Base-by-base conservation (phyloP, 2,329 filamentous ascomycete genomes). In the Aspergillus piperis region DNA sequence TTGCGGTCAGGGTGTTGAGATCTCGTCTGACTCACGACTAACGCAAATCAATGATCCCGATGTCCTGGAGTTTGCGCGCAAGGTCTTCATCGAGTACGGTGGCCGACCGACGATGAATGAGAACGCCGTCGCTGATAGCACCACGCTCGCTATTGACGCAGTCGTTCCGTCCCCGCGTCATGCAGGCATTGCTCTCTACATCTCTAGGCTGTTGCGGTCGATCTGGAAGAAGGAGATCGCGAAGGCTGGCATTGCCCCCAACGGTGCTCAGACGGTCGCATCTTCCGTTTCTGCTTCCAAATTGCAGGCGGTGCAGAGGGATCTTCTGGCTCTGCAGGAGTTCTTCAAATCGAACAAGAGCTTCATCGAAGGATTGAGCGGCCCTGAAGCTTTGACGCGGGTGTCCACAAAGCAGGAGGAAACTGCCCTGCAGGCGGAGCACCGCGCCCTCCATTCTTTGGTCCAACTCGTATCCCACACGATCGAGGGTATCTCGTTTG, bases 401-500 rank as follows among this genome's bases (percentile, higher is more conserved):
- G 89, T 89, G 1, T 85, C 86, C 0, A 95, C 88, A 58, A 89
- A 94, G 64, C 90, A 96, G 72, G 95, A 97, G 69, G 94, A 98
- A 75, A 86, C 96, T 51, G 91, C 93, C 0, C 82, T 96, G 21
- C 94, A 97, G 74, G 94, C 92, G 13, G 95, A 99, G 75, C 94
- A 99, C 73, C 91, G 96, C 68, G 93, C 93, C 10, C 84, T 99
- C 65, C 90, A 95, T 71, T 92, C 92, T 2, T 81, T 99, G 52
- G 86, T 96, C 63, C 88, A 90, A 65, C 82, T 99, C 23, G 91
- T 97, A 75, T 88, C 89, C 57, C 92, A 92, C 74, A 95, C 97
- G 41, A 93, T 95, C 7, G 95, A 99, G 75, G 95, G 95, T 3
- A 96, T 99, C 54, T 96, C 94, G 0, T 99, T 99, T 69, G 92